Conservation (phyloP, 2,329 filamentous ascomycete genomes). For the Clonostachys chloroleuca region DNA sequence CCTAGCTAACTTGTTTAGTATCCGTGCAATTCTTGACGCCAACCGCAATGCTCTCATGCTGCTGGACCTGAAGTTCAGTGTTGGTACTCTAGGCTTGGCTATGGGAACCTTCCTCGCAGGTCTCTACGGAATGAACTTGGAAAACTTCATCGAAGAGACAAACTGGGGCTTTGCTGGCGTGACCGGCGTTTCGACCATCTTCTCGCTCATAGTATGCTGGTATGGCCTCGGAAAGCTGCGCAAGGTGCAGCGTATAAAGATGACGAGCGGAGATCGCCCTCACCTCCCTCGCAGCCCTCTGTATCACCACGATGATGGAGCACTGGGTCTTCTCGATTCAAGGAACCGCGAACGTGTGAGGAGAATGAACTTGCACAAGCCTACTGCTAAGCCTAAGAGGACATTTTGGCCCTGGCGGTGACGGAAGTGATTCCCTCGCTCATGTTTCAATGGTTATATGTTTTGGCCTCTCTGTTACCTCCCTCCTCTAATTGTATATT, state of each 20-base stretch:
- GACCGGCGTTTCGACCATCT: conserved; percentile 63
- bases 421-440: not conserved
- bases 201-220: conserved; percentile 73
- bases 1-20: conserved; percentile 41
- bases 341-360: conserved; percentile 50
- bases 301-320: conserved; percentile 38
- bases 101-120: conserved; percentile 93
- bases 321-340: conserved; percentile 46
- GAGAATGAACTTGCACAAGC: conserved; percentile 45
- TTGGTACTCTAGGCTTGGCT: conserved; percentile 89
- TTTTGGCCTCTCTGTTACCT: not conserved
- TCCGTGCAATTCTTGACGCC: conserved; percentile 94
- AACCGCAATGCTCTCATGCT: conserved; percentile 99
- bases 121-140: conserved; percentile 99
- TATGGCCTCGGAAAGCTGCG: conserved; percentile 82
- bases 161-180: conserved; percentile 80
- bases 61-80: conserved; percentile 91
- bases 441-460: not conserved
- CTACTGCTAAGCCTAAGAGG: conserved; percentile 24
- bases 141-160: conserved; percentile 97
- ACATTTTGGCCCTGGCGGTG: conserved; percentile 9
- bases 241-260: conserved; percentile 82
- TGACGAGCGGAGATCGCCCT: conserved; percentile 53
- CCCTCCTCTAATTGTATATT: not conserved
- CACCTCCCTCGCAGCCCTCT: conserved; percentile 29